phyloP scores from a whole-genome alignment of 78 protist genomes.

The Dictyostelium citrinum region DNA sequence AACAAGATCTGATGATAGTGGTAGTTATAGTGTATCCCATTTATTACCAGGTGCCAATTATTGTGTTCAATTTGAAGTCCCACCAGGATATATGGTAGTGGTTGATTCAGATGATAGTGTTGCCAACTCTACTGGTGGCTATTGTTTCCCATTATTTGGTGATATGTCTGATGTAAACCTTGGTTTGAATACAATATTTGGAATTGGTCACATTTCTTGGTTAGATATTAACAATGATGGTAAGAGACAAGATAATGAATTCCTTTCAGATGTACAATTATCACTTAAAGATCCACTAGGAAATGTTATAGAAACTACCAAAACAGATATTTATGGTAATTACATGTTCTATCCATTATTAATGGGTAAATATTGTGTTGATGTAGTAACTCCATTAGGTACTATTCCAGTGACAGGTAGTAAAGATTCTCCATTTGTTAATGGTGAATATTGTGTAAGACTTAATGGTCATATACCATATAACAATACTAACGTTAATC shows the following conservation, averaged over 20 bases:
- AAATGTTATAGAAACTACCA: not conserved
- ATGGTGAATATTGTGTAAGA: slow-evolving; percentile 2
- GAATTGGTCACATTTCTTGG: not conserved
- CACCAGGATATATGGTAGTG: not conserved
- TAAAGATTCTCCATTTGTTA: not conserved
- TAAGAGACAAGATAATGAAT: not conserved
- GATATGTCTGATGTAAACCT: not conserved
- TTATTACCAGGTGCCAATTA: slow-evolving; percentile 1
- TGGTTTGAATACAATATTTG: not conserved
- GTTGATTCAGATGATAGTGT: not conserved
- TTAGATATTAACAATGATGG: slow-evolving; percentile 7
- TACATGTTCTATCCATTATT: not conserved
- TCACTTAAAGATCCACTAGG: not conserved
- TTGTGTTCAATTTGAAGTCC: not conserved
- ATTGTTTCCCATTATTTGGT: slow-evolving; percentile 7
- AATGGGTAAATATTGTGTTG: slow-evolving; percentile 2
- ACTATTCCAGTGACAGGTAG: not conserved
- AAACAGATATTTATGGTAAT: slow-evolving; percentile 32
- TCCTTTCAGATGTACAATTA: not conserved
- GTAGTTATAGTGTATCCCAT: not conserved
- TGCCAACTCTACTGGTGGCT: not conserved
- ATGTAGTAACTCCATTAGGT: not conserved
- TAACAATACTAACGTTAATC: slow-evolving; percentile 1
- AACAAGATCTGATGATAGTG: not conserved
- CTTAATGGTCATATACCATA: not conserved